Percentiles rank a stretch among this genome's conserved stretches.
Conservation (phyloP, 2,329 filamentous ascomycete genomes). For the Cytospora leucostoma region DNA sequence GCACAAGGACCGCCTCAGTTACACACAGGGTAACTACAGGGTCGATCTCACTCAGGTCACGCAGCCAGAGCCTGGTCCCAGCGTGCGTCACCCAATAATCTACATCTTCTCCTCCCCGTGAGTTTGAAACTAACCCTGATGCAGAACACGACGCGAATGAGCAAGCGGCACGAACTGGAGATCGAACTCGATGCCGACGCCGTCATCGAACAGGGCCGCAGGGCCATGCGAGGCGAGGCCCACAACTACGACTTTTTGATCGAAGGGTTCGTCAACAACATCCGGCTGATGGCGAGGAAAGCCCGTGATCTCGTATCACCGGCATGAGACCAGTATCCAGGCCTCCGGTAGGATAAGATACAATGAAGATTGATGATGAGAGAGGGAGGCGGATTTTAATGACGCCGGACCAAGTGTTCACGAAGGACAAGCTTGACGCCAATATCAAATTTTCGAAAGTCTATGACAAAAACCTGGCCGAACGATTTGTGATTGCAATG, state of each 20-base stretch:
- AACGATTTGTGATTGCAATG: not conserved
- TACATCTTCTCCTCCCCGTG: not conserved
- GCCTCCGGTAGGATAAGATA: not conserved
- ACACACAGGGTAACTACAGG: constrained; percentile 83
- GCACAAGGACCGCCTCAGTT: constrained; percentile 88
- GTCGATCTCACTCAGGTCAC: constrained; percentile 93
- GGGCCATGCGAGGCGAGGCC: constrained; percentile 51
- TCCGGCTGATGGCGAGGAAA: constrained; percentile 58
- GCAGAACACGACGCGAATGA: constrained; percentile 40
- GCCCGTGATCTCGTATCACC: constrained; percentile 29
- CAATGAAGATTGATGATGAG: not conserved
- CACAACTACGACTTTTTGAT: constrained; percentile 69
- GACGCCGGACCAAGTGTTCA: not conserved
- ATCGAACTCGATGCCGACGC: constrained; percentile 68
- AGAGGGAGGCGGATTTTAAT: not conserved
- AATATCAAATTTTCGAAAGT: not conserved
- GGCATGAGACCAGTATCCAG: not conserved
- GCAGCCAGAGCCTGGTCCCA: constrained; percentile 40
- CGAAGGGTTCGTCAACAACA: constrained; percentile 74
- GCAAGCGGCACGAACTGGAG: constrained; percentile 80
- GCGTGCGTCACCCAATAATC: constrained; percentile 37
- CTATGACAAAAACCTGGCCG: not conserved
- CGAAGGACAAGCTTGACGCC: constrained; percentile 1
- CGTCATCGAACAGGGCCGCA: constrained; percentile 66
- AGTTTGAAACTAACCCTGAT: constrained; percentile 28